A percentile compares a stretch with the other conserved stretches of the same genome.
These are phyloP conservation scores for Ustilago tritici DNA, from an alignment of 1,284 basidiomycete genomes.

Conservation along the genomic window DNA sequence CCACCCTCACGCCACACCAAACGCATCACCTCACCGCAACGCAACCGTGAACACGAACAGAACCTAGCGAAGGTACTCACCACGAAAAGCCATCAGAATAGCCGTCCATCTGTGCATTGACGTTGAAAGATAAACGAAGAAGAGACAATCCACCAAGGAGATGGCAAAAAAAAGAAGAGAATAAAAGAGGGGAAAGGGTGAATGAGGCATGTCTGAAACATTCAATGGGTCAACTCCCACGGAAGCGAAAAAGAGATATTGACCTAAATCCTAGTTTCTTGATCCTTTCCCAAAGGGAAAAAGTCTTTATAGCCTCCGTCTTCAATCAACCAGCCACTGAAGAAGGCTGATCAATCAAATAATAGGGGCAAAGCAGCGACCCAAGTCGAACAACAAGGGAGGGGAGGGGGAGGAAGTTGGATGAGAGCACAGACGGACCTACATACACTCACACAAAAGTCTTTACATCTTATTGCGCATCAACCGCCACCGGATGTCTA, in stretches of 20 bases:
- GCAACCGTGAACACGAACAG: not conserved
- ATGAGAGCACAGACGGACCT: slow-evolving; percentile 2
- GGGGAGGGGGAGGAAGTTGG: not conserved
- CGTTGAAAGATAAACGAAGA: not conserved
- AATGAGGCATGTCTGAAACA: slow-evolving; percentile 33
- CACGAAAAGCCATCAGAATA: not conserved
- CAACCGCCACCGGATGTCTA: not conserved
- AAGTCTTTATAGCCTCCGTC: slow-evolving; percentile 51
- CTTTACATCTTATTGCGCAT: slow-evolving; percentile 1
- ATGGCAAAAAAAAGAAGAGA: not conserved
- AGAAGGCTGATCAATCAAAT: slow-evolving; percentile 61
- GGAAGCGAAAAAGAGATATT: slow-evolving; percentile 16
- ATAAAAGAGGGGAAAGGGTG: not conserved
- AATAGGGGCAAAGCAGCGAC: slow-evolving; percentile 48
- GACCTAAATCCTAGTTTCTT: slow-evolving; percentile 53
- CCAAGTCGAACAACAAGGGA: not conserved
- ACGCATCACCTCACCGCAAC: not conserved
- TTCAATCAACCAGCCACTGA: slow-evolving; percentile 64
- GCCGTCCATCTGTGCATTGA: not conserved
- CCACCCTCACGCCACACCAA: slow-evolving; percentile 1
- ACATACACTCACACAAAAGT: slow-evolving; percentile 5
- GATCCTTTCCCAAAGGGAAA: not conserved
- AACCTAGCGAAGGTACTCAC: slow-evolving; percentile 4
- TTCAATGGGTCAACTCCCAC: slow-evolving; percentile 44
- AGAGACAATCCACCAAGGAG: not conserved